Base-by-base conservation (phyloP, 2,329 filamentous ascomycete genomes). In the Venturia nashicola region DNA sequence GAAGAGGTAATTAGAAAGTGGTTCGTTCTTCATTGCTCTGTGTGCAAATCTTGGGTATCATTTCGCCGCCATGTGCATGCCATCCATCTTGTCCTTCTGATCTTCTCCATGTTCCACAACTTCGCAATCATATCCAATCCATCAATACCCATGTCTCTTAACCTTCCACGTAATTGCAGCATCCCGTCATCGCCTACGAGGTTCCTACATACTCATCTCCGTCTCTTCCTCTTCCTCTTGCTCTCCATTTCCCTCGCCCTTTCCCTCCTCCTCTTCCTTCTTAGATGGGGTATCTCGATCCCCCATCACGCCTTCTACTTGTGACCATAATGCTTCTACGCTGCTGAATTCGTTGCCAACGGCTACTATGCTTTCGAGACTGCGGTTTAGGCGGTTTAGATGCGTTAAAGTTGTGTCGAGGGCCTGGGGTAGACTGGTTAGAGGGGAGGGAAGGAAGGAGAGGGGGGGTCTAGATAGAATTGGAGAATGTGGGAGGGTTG, bases 281-380 rank as follows among this genome's bases (percentile, higher is more conserved):
- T 66, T 65, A 12, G 61, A 62, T 32, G 65, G 70, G 34, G 66
- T 66, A 88, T 83, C 71, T 8, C 40, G 46, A 88, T 90, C 9
- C 3, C 85, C 90, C 92, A 97, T 97, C 69, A 97, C 92, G 68
- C 87, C 89, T 77, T 99, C 94, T 72, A 99, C 97, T 71, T 96
- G 91, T 46, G 90, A 95, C 94, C 94, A 99, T 18, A 99, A 82
- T 39, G 91, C 91, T 75, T 99, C 94, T 54, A 99, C 94, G 4
- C 91, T 92, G n/a, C 89, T 87, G 76, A 99, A 97, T 72, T 99
- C 94, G 76, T 96, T 96, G 44, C 94, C 94, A 62, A 99, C 93
- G 59, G 91, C 87, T 65, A 95, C 92, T 23, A 97, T 88, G 64
- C 91, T 89, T 76, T 99, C 93, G 20, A 99, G 79, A 46, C 88